Evolutionary conservation across 2,329 filamentous ascomycete genomes (phyloP), one percentile per base, ranked within the genome.

Genomic region (Fusarium clavum): DNA sequence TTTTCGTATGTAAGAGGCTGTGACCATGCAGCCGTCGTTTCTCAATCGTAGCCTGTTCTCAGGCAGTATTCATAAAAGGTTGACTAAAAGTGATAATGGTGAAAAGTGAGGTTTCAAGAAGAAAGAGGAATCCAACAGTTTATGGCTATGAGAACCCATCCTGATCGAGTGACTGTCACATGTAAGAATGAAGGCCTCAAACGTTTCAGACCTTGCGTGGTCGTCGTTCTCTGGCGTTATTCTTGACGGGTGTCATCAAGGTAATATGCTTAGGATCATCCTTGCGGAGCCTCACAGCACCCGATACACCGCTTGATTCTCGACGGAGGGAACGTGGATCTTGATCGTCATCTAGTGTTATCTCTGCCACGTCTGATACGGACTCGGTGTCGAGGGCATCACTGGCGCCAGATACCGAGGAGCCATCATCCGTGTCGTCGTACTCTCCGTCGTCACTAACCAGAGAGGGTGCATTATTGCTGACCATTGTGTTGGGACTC

Each of bases 401-500:
- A 59, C 85, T 87, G 57, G 82, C 82, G 27, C 88, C 88, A 7
- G 88, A 90, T 45, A 85, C 82, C 6, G 85, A 86, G 6, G 88
- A 91, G 47, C 84, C 86, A 63, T 89, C 88, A 60, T 91, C 89
- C 3, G 90, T 92, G 58, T 91, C 90, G 71, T 92, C 91, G 74
- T 92, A 93, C 77, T 94, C 92, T 73, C 91, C 91, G 76, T 94
- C 91, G 79, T 94, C 92, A 79, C 91, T 93, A 76, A 94, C 91
- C 51, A 94, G 85, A 73, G 91, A 94, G 24, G 92, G 92, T 11
- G 92, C 91, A 71, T 92, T 92, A 79, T 93, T 93, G 78, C 91
- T 92, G 53, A 90, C 85, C 46, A 90, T 81, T 1, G 90, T 91
- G 73, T 89, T 89, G 8, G 91, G 91, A 73, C 90, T 93, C 61